These are phyloP conservation scores for Rhodotorula sp. DNA, from an alignment of 1,284 basidiomycete species.

Conservation along the genomic window DNA sequence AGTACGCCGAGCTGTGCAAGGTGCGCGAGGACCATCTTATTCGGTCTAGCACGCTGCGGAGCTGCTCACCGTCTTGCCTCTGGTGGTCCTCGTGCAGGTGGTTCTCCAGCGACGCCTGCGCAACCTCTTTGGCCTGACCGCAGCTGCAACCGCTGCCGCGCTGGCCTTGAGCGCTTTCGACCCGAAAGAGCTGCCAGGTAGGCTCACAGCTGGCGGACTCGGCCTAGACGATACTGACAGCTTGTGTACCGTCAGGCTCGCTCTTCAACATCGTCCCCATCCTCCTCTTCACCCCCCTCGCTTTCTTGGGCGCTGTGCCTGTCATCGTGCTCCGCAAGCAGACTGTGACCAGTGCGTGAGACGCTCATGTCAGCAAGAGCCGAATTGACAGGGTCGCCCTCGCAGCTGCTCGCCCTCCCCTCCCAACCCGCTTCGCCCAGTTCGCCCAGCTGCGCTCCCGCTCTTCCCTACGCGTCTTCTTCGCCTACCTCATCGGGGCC, in stretches of 20 bases:
- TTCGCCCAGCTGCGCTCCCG: conserved; percentile 14
- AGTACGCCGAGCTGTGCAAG: conserved; percentile 34
- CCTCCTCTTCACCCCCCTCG: conserved; percentile 33
- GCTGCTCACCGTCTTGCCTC: too few species aligned
- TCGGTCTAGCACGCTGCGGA: rapidly evolving
- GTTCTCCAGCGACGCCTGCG: conserved; percentile 26
- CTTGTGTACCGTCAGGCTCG: conserved; percentile 1
- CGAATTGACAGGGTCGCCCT: background rate
- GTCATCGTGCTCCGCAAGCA: conserved; percentile 42
- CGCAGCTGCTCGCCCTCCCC: conserved; percentile 29
- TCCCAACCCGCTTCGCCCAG: conserved; percentile 25
- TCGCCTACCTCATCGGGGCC: conserved; percentile 30
- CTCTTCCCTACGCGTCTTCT: conserved; percentile 2
- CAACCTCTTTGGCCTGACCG: conserved; percentile 30
- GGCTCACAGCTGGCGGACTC: background rate
- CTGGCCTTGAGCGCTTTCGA: conserved; percentile 30
- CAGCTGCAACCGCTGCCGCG: background rate
- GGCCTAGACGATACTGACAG: background rate
- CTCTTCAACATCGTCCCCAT: conserved; percentile 31
- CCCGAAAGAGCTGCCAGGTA: conserved; percentile 25
- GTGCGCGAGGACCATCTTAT: background rate
- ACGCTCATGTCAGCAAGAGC: too few species aligned
- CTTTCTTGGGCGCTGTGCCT: conserved; percentile 36
- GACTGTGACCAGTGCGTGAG: conserved; percentile 37
- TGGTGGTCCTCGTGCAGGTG: conserved; percentile 11